A percentile compares a stretch with the other conserved stretches of the same genome.
Evolutionary conservation across 805 yeast genomes (phyloP).

Genomic region (Wickerhamomyces chambardii): DNA sequence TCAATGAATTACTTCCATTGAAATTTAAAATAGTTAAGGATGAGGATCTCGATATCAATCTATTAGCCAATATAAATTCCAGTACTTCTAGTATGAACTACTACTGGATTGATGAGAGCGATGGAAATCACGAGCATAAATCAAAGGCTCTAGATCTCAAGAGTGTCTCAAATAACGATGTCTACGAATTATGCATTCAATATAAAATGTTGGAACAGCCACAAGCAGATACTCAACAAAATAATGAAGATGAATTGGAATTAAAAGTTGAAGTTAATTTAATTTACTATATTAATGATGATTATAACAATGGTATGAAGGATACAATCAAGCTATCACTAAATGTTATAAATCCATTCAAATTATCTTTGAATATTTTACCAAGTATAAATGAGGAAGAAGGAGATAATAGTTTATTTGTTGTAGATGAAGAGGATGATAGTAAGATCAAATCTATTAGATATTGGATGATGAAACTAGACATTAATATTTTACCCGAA

Average conservation of each 20-base stretch:
- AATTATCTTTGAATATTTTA: conserved; percentile 17
- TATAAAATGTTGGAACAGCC: too few relatives aligned
- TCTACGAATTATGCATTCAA: too few relatives aligned
- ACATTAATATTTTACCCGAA: conserved; percentile 20
- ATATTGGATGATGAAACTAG: conserved; percentile 23
- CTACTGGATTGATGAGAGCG: too few relatives aligned
- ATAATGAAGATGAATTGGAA: too few relatives aligned
- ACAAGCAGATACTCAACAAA: too few relatives aligned
- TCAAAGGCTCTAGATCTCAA: too few relatives aligned
- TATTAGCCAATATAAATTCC: conserved; percentile 18
- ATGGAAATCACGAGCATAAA: too few relatives aligned
- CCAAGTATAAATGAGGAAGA: conserved; percentile 22
- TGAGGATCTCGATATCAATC: conserved; percentile 8
- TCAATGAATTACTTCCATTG: not conserved
- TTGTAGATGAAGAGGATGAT: conserved; percentile 4
- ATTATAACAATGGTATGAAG: conserved; percentile 20
- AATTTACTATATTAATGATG: conserved; percentile 19
- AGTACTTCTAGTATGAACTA: too few relatives aligned
- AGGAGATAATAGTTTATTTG: conserved; percentile 1
- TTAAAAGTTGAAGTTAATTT: conserved; percentile 12
- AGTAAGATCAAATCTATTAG: conserved; percentile 18
- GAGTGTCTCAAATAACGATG: too few relatives aligned
- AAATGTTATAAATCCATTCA: conserved; percentile 22
- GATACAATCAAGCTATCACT: conserved; percentile 14
- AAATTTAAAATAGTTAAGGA: too few relatives aligned